These are phyloP conservation scores for Taxillus chinensis DNA, from an alignment of 164 flowering plant genomes.

Conservation along the genomic window DNA sequence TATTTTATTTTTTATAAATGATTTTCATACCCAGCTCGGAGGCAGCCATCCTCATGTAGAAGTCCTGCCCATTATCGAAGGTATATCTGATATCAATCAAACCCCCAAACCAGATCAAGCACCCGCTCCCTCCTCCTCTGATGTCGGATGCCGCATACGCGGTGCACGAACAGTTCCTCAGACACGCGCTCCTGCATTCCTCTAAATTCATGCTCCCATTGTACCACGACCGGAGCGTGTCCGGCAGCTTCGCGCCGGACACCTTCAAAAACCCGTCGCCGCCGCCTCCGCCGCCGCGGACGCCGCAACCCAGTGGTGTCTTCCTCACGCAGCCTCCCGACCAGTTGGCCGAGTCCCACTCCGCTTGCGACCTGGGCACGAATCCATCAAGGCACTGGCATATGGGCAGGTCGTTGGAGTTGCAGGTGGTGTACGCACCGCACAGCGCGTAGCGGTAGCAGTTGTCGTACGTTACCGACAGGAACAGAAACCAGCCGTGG, in stretches of 20 bases:
- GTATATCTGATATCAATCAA: neutral
- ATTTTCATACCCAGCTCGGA: neutral
- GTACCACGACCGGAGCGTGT: neutral
- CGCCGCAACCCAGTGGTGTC: neutral
- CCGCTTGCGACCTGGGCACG: neutral
- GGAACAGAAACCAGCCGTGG: neutral
- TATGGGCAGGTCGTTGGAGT: neutral
- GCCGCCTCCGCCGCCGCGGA: neutral
- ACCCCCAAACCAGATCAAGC: neutral
- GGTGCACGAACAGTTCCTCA: neutral
- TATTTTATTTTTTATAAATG: too few relatives aligned
- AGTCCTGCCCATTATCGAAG: neutral
- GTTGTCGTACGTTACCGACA: neutral
- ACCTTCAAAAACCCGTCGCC: neutral
- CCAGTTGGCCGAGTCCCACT: neutral
- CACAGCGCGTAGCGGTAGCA: neutral
- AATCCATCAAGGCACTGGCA: neutral
- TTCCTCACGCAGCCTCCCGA: neutral
- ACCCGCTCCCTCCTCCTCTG: neutral
- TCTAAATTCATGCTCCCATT: neutral
- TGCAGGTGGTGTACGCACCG: neutral
- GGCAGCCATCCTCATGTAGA: neutral
- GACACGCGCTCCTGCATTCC: neutral
- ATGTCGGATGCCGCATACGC: neutral
- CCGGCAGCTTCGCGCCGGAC: neutral